These are phyloP conservation scores for Xylariales sp. DNA, from an alignment of 2,329 filamentous ascomycete species.

Conservation along the genomic window DNA sequence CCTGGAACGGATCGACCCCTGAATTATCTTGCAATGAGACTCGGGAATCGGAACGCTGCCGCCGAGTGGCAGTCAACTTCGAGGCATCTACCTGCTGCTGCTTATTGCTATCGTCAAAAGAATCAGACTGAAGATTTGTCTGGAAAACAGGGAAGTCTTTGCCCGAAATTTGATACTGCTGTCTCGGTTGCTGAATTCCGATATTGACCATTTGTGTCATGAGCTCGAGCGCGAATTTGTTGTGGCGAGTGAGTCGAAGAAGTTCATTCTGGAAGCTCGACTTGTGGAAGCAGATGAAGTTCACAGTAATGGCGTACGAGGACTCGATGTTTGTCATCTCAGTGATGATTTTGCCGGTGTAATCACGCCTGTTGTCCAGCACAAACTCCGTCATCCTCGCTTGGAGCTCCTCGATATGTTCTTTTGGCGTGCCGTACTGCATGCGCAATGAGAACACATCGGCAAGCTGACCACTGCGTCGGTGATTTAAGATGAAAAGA, in stretches of 20 bases:
- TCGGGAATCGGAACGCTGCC: too few relatives aligned
- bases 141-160: slow-evolving; percentile 61
- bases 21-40: too few relatives aligned
- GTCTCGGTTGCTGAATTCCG: slow-evolving; percentile 79
- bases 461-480: slow-evolving; percentile 81
- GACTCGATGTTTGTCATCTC: slow-evolving; percentile 77
- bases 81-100: too few relatives aligned
- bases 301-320: slow-evolving; percentile 80
- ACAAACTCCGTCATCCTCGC: slow-evolving; percentile 80
- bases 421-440: slow-evolving; percentile 82
- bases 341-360: slow-evolving; percentile 79
- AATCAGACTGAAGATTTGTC: slow-evolving; percentile 29
- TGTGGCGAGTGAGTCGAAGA: slow-evolving; percentile 81
- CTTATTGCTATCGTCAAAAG: too few relatives aligned
- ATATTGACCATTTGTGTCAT: slow-evolving; percentile 81
- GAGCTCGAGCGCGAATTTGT: slow-evolving; percentile 89
- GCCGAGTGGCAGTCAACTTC: too few relatives aligned
- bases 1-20: too few relatives aligned
- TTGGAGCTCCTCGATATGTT: slow-evolving; percentile 76
- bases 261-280: slow-evolving; percentile 95
- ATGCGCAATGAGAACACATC: slow-evolving; percentile 81
- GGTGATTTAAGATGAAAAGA: slow-evolving; percentile 91
- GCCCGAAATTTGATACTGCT: slow-evolving; percentile 65
- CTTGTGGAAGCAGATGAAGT: slow-evolving; percentile 97
- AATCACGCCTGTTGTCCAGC: slow-evolving; percentile 80